A percentile compares a stretch with the other conserved stretches of the same genome.
Conservation (phyloP, 768 basidiomycete genomes). For the Agrocybe praecox region DNA sequence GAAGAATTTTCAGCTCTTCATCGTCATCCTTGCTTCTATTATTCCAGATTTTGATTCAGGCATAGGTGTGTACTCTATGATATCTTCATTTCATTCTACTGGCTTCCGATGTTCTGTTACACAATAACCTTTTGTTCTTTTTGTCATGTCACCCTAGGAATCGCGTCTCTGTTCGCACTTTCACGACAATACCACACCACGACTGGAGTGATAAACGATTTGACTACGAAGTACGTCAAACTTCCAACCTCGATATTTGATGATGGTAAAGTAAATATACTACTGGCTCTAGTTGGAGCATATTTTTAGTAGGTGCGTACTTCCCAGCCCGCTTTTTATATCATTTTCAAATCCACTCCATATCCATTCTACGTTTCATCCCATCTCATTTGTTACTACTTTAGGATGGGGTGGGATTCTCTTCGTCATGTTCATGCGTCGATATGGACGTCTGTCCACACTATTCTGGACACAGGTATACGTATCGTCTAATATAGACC, state of each 20-base stretch:
- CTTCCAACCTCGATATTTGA: neutral
- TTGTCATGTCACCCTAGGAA: too few species aligned
- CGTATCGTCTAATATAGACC: neutral
- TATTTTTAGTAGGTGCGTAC: conserved; percentile 55
- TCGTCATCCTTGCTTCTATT: conserved; percentile 64
- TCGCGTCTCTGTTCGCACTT: conserved; percentile 63
- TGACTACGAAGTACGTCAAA: conserved; percentile 53
- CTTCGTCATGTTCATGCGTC: conserved; percentile 64
- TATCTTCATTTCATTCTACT: neutral
- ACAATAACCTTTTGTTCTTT: too few species aligned
- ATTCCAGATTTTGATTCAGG: conserved; percentile 72
- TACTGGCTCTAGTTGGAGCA: conserved; percentile 54
- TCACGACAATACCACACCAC: conserved; percentile 58
- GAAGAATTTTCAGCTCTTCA: conserved; percentile 58
- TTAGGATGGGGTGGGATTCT: conserved; percentile 64
- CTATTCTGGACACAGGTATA: conserved; percentile 73
- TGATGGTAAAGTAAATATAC: conserved; percentile 3
- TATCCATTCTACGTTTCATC: conserved; percentile 3
- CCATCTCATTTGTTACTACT: too few species aligned
- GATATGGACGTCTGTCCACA: conserved; percentile 64
- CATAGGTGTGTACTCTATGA: conserved; percentile 43
- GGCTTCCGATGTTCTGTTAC: neutral
- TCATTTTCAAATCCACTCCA: neutral
- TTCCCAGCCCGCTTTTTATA: conserved; percentile 3
- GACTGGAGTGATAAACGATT: conserved; percentile 57